Base-by-base conservation (phyloP, 1,284 basidiomycete genomes). In the Malassezia equina region DNA sequence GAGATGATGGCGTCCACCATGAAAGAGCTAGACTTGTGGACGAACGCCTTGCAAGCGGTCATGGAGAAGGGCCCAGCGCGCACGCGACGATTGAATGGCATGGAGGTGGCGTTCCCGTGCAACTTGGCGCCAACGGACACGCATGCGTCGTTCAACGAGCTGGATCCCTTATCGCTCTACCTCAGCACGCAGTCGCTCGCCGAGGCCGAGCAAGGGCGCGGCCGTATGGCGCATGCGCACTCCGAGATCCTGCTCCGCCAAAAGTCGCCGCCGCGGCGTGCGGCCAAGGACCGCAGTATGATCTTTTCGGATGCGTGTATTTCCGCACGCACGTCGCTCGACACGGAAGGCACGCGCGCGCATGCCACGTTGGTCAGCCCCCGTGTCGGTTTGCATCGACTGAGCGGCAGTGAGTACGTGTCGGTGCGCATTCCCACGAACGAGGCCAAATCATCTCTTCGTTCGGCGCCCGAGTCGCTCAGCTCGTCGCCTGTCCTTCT, bases 241-340 rank as follows among this genome's bases (percentile, higher is more conserved):
- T 24, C 60, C 34, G 64, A 69, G 52, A 62, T 67, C 46, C 42
- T 63, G 42, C 54, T 70, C 41, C 60, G 67, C 19, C 65, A 69
- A 47, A 64, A 66, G 4, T 65, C 69, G 13, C 43, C 65, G 36
- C 65, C 66, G 39, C 63, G 63, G 29, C 63, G 69, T 23, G 60
- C 62, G 17, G 60, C 62, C 24, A 61, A 66, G 21, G 67, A 73
- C 46, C 64, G 67, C 8, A 63, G 64, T 15, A 73, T 72, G 69
- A 43, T 72, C 24, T 64, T 72, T 40, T 69, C 69, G 12, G 68
- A 73, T 36, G 52, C 61, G 21, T 62, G 64, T 48, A 60, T 67
- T 31, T 59, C 61, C n/a, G 64, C 65, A n/a, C 61, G 66, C 15
- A 55, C 59, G 4, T 57, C 60, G 2, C 36, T 59, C n/a, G 62